Conservation (phyloP, 768 basidiomycete species). For the Paxillus involutus region DNA sequence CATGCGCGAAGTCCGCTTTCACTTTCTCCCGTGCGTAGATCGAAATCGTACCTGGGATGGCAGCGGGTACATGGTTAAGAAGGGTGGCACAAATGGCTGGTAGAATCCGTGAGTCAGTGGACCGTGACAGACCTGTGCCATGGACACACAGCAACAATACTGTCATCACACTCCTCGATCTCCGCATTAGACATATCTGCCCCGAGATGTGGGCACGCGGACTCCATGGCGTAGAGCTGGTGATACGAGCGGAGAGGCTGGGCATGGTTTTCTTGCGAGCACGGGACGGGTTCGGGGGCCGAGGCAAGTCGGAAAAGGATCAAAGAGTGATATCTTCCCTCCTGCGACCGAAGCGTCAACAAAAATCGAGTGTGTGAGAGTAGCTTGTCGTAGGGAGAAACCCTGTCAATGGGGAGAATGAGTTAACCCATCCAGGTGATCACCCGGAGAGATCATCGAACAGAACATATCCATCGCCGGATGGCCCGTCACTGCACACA, state of each 20-base stretch:
- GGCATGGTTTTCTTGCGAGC: slow-evolving; percentile 1
- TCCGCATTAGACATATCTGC: slow-evolving; percentile 81
- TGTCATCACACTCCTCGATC: slow-evolving; percentile 62
- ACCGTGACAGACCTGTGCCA: slow-evolving; percentile 59
- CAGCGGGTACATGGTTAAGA: neutral
- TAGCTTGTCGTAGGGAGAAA: slow-evolving; percentile 3
- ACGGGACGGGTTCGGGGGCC: neutral
- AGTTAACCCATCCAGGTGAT: neutral
- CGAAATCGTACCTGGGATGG: slow-evolving; percentile 64
- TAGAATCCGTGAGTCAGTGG: neutral
- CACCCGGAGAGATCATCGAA: neutral
- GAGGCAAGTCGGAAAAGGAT: slow-evolving; percentile 8
- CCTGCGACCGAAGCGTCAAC: slow-evolving; percentile 4
- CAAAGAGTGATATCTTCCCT: slow-evolving; percentile 8
- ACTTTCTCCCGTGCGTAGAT: slow-evolving; percentile 66
- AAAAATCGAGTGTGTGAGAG: slow-evolving; percentile 7
- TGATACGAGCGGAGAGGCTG: neutral
- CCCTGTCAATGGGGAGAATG: neutral
- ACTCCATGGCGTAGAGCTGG: slow-evolving; percentile 78
- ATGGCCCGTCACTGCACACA: neutral
- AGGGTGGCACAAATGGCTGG: neutral
- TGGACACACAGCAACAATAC: slow-evolving; percentile 67
- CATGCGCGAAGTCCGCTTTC: slow-evolving; percentile 70
- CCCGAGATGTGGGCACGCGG: slow-evolving; percentile 77
- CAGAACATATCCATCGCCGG: neutral